Evolutionary conservation across 2,329 filamentous ascomycete genomes (phyloP), one percentile per base, ranked within the genome.

Genomic region (Fusarium anthophilum): DNA sequence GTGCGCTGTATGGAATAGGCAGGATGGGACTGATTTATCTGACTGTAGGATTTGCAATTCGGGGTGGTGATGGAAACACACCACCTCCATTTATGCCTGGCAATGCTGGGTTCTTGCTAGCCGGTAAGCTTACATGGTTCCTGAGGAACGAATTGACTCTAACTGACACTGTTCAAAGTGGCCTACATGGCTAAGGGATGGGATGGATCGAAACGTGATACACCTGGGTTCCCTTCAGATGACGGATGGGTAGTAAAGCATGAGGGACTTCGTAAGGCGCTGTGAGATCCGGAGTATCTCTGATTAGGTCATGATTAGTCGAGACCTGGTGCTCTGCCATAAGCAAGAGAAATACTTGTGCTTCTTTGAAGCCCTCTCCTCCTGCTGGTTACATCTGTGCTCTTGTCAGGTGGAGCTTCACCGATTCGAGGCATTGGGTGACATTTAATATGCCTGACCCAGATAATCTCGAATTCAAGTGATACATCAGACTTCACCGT

Each of bases 61-160:
- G 80, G 24, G 80, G 78, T 8, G 79, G 77, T 10, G 78, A 79
- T 32, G 80, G 79, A 47, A 74, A 74, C 7, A 77, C 76, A 5
- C 73, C 76, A 70, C 82, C 54, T 74, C 82, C 37, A 7, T 84
- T 83, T 54, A 80, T 84, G 74, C 80, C 82, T 1, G 82, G 82
- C 2, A 84, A 83, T 61, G 82, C 82, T 10, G 82, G 79, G 0
- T 82, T 84, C 22, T 75, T 84, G 13, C 78, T 82, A 8, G 81
- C 81, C 5, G 69, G 74, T 72, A 66, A 67, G 58, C 6, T 35
- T 13, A 15, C 28, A 24, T 24, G 26, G 11, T 18, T 26, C 4
- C 17, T 1, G 1, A 18, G 1, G 3, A 28, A n/a, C 3, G 18
- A n/a, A 10, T 10, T 2, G 37, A 9, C 2, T 4, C 12, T 24